phyloP scores from a whole-genome alignment of 1,284 basidiomycete species.

The Apiotrichum mycotoxinovorans region DNA sequence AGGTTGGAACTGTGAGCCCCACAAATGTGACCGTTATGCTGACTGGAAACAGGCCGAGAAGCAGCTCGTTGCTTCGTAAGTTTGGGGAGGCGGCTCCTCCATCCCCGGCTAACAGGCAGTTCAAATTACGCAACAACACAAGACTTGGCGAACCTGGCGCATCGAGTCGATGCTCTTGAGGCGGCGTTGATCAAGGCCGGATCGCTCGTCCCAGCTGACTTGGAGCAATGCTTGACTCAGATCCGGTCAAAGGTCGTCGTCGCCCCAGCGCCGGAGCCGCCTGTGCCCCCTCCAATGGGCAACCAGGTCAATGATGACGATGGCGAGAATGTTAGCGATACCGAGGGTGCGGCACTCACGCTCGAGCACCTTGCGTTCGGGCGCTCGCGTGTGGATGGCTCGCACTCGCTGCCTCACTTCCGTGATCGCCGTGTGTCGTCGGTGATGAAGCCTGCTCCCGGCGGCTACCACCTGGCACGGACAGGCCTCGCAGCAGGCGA shows the following conservation, averaged over 20 bases:
- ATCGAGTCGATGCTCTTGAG: conserved; percentile 49
- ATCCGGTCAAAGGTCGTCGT: conserved; percentile 12
- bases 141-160: conserved; percentile 45
- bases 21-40: neutral
- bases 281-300: conserved; percentile 6
- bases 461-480: conserved; percentile 40
- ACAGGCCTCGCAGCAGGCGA: conserved; percentile 12
- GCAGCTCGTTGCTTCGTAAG: conserved; percentile 36
- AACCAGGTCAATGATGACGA: conserved; percentile 9
- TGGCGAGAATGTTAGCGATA: conserved; percentile 42
- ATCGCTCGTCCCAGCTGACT: conserved; percentile 40
- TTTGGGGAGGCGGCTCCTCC: neutral
- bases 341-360: conserved; percentile 50
- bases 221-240: conserved; percentile 41
- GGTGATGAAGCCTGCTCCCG: conserved; percentile 29
- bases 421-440: conserved; percentile 23
- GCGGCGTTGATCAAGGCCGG: conserved; percentile 43
- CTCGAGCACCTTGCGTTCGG: conserved; percentile 51
- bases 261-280: neutral
- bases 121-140: conserved; percentile 43
- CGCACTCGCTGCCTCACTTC: conserved; percentile 41
- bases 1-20: conserved; percentile 47
- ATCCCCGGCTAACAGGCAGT: conserved; percentile 11
- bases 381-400: conserved; percentile 39
- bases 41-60: conserved; percentile 36